These are phyloP conservation scores for Aotearoamyces nothofagi DNA, from an alignment of 2,329 filamentous ascomycete species.

Conservation along the genomic window DNA sequence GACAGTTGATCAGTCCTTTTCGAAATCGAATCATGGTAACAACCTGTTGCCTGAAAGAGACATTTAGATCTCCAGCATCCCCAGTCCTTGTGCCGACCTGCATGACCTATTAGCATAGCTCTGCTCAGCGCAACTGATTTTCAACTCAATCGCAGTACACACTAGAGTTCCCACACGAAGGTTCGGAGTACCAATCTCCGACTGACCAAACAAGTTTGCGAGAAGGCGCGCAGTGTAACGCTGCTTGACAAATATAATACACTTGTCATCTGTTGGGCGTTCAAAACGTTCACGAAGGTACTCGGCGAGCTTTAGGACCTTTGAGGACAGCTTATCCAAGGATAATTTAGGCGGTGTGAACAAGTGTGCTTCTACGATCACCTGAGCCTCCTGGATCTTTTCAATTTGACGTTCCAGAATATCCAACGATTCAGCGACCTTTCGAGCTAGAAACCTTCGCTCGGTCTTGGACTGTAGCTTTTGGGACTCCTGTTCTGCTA, in stretches of 20 bases:
- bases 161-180: constrained; percentile 50
- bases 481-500: constrained; percentile 44
- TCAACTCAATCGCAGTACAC: constrained; percentile 10
- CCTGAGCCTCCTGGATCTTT: constrained; percentile 41
- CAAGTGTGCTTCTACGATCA: constrained; percentile 35
- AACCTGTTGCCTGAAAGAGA: constrained; percentile 58
- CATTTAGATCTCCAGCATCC: constrained; percentile 37
- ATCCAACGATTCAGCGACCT: constrained; percentile 15
- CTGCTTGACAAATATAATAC: constrained; percentile 78
- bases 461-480: constrained; percentile 44
- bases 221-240: constrained; percentile 65
- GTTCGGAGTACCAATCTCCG: constrained; percentile 37
- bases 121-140: neutral
- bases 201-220: constrained; percentile 45
- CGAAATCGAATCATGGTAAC: constrained; percentile 53
- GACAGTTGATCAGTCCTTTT: constrained; percentile 41
- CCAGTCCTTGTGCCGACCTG: constrained; percentile 31
- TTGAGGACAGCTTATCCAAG: constrained; percentile 44
- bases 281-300: constrained; percentile 50
- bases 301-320: constrained; percentile 47
- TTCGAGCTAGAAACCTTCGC: constrained; percentile 20
- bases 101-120: constrained; percentile 1
- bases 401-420: constrained; percentile 35
- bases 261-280: constrained; percentile 40
- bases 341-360: constrained; percentile 23